phyloP scores from a whole-genome alignment of 306 rosid genomes.

The Trifolium fragiferum region DNA sequence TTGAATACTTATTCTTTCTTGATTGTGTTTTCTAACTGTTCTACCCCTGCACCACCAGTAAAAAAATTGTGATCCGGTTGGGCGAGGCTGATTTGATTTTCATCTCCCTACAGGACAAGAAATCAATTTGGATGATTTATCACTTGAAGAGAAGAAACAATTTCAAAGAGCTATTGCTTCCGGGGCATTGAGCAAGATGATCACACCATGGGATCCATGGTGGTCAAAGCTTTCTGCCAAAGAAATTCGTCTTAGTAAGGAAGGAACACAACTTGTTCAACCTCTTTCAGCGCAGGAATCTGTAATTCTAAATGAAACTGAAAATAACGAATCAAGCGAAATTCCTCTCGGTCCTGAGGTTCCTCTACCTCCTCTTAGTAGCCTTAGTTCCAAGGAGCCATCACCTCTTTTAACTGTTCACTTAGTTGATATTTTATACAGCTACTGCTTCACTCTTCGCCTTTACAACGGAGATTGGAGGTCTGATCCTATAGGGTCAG shows the following conservation, averaged over 20 bases:
- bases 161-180: constrained; percentile 82
- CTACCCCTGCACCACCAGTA: constrained; percentile 11
- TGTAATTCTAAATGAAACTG: constrained; percentile 37
- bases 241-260: constrained; percentile 69
- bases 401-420: constrained; percentile 81
- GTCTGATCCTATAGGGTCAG: constrained; percentile 74
- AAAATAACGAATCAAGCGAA: constrained; percentile 48
- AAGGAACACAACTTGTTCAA: constrained; percentile 85
- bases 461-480: constrained; percentile 90
- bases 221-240: constrained; percentile 81
- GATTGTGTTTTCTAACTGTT: not conserved
- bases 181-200: constrained; percentile 90
- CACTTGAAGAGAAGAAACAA: constrained; percentile 76
- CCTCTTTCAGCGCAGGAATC: constrained; percentile 52
- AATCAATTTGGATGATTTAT: constrained; percentile 75
- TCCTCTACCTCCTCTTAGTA: constrained; percentile 71
- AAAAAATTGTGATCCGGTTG: not conserved
- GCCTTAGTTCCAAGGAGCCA: constrained; percentile 74
- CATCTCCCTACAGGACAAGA: constrained; percentile 62
- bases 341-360: constrained; percentile 76
- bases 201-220: constrained; percentile 98
- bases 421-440: constrained; percentile 73
- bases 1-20: constrained; percentile 26
- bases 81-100: constrained; percentile 39
- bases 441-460: constrained; percentile 83